Evolutionary conservation across 2,329 filamentous ascomycete genomes (phyloP), one percentile per base, ranked within the genome.

Genomic region (Clarireedia monteithiana): DNA sequence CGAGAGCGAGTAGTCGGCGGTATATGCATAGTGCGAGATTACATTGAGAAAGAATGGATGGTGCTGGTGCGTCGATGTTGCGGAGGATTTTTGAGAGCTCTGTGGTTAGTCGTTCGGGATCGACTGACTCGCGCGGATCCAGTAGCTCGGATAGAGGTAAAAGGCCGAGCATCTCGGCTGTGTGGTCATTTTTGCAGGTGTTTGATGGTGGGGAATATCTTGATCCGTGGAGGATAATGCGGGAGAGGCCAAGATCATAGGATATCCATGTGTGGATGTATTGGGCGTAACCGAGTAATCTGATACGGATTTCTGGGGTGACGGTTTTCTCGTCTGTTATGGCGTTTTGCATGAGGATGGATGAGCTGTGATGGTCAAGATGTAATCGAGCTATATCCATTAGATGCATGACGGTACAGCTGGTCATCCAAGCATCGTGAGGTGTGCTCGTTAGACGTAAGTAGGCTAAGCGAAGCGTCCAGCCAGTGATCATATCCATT

Each of bases 331-430:
- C 27, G 6, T 30, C 27, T 30, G 7, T 30, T 30, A 10, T 10
- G 27, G 27, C 10, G 10, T 30, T 30, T n/a, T 40, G 44, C 26
- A 17, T 5, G 5, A 24, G 20, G 20, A 10, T 7, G 6, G 36
- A 24, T 24, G 48, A 24, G 9, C 3, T 24, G 7, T n/a, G 20
- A n/a, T 67, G 55, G 1, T 63, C 60, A 23, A 60, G 58, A 39
- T 67, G 65, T n/a, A 67, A 38, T 2, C 63, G 62, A n/a, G 56
- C 60, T 14, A 62, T 60, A 58, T 67, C 62, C 10, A 61, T 60
- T 9, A 66, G 52, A 50, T 67, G 65, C 48, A 67, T 57, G 1
- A 60, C 45, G 4, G 55, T 64, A 40, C 58, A 60, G 42, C 59
- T 64, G 6, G 62, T 56, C 36, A 67, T 53, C 65, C 65, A 67